phyloP scores from a whole-genome alignment of 305 asterid species.

The Solanum aculeatissimum region DNA sequence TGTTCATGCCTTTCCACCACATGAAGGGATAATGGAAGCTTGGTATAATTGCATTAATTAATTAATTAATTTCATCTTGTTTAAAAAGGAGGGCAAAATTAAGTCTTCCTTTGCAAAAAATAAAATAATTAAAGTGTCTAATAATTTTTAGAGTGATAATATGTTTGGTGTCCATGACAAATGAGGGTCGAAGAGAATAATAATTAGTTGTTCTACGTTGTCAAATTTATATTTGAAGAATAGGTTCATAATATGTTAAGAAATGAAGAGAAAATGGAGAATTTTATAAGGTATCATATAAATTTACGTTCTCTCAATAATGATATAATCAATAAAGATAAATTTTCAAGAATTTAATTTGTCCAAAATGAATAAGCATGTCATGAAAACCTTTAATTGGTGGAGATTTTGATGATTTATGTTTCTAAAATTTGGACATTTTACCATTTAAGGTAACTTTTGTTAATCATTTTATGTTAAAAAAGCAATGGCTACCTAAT shows the following conservation, averaged over 20 bases:
- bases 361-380: too few species aligned
- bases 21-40: not conserved
- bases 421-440: not conserved
- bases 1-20: slow-evolving; percentile 1
- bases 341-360: too few species aligned
- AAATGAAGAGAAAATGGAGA: not conserved
- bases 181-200: not conserved
- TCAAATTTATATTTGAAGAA: not conserved
- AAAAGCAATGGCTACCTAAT: not conserved
- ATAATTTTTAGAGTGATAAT: not conserved
- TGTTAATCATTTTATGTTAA: not conserved
- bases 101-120: not conserved
- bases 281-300: not conserved
- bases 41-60: not conserved
- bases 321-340: not conserved
- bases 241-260: not conserved
- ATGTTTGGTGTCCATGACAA: not conserved
- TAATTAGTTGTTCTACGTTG: not conserved
- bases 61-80: not conserved
- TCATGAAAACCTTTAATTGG: not conserved
- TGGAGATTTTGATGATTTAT: not conserved
- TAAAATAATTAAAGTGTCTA: not conserved
- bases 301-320: not conserved
- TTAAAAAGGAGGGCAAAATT: not conserved
- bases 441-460: not conserved